phyloP scores from a whole-genome alignment of 2,329 filamentous ascomycete genomes.

The Pyricularia grisea region DNA sequence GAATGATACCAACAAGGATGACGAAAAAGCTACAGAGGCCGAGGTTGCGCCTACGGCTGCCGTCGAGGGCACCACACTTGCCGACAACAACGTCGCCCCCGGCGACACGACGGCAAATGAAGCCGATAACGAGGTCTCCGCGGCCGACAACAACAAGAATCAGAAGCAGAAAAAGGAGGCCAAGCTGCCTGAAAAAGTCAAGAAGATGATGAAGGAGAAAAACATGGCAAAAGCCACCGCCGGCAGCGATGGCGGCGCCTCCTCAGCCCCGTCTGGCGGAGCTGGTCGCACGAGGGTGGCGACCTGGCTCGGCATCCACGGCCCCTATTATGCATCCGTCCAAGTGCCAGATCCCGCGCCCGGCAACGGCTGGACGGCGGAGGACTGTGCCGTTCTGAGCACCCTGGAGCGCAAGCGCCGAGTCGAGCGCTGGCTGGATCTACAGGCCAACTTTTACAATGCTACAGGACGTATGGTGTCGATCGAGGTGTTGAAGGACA shows the following conservation, averaged over 20 bases:
- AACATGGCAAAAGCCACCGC: not conserved
- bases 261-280: not conserved
- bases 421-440: conserved; percentile 26
- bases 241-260: not conserved
- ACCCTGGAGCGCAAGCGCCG: conserved; percentile 23
- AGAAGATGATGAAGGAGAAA: not conserved
- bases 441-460: conserved; percentile 34
- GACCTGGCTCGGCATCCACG: conserved; percentile 4
- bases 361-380: conserved; percentile 5
- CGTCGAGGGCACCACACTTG: not conserved
- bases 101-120: not conserved
- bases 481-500: conserved; percentile 24
- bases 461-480: conserved; percentile 30
- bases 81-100: conserved; percentile 2
- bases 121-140: conserved; percentile 1
- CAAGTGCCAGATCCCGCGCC: not conserved
- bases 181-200: not conserved
- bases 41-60: not conserved
- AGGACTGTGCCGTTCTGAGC: conserved; percentile 19
- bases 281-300: not conserved
- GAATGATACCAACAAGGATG: not conserved
- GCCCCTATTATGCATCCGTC: not conserved
- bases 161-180: conserved; percentile 1
- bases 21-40: not conserved
- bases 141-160: not conserved